Base-by-base conservation (phyloP, 1,284 basidiomycete genomes). In the Entoloma clypeatum region DNA sequence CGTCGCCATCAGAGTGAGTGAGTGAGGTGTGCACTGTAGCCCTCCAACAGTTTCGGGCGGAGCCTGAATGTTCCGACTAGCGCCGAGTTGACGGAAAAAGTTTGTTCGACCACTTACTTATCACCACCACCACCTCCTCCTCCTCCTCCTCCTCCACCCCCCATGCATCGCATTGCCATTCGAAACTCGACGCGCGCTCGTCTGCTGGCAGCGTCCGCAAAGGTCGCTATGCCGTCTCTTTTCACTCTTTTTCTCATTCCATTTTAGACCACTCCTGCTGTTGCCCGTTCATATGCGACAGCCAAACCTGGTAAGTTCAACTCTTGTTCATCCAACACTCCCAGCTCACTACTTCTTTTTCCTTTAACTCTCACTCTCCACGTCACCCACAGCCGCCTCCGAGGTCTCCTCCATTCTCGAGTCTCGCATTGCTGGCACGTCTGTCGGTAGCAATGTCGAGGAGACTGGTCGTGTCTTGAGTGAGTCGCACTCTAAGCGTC, bases 331-430 rank as follows among this genome's bases (percentile, higher is more conserved):
- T 14, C 28, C 36, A 23, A 33, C 43, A 36, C 31, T 7, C 21
- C 39, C 34, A 43, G 34, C 51, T 59, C 25, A 61, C 57, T 43
- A 42, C 55, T 26, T 21, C 47, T 49, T 45, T 50, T 44, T 41
- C 44, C 38, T 45, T 41, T 37, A 40, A 47, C 42, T 57, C 52
- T 41, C 49, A 45, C 42, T 48, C 47, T 45, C 36, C 65, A 71
- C 67, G 66, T 72, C 65, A 73, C 66, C 50, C 43, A 47, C 59
- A 97, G 95, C 93, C 68, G 94, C 94, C 57, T 95, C 94, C 61
- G 95, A 99, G 81, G 95, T 99, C 59, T 95, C 93, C 49, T 93
- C 92, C 60, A 98, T 99, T 74, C 85, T 99, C 63, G 95, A 99
- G 80, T 89, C 88, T 64, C 92, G 95, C 69, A 99, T 99, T 69